Percentiles rank a stretch among this genome's conserved stretches.
Conservation (phyloP, 108 stramenopile genomes). For the Nitzschia putrida region DNA sequence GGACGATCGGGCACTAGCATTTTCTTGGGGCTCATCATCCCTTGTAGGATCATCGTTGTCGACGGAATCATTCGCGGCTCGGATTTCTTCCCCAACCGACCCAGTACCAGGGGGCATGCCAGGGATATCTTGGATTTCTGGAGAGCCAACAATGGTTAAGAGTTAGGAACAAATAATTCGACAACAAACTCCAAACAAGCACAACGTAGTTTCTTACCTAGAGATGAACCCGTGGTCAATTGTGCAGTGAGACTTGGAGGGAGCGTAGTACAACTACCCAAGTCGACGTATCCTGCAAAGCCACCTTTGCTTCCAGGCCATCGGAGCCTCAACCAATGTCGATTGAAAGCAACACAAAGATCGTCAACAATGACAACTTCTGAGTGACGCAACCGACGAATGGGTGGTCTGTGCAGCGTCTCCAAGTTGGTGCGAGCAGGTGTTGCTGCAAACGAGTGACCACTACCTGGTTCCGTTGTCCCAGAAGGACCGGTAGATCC, state of each 20-base stretch:
- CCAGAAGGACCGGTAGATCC: neutral
- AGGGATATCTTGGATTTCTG: neutral
- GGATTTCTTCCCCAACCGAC: constrained; percentile 4
- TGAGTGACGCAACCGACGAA: constrained; percentile 79
- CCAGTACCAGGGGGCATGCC: neutral
- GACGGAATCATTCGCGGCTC: constrained; percentile 4
- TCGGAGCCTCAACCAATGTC: constrained; percentile 78
- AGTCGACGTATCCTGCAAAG: constrained; percentile 81
- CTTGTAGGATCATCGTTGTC: constrained; percentile 26
- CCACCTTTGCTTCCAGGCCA: constrained; percentile 82
- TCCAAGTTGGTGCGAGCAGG: neutral
- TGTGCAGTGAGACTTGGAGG: constrained; percentile 1
- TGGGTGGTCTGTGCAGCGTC: neutral
- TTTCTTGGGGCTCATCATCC: constrained; percentile 46
- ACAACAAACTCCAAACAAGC: too few species aligned
- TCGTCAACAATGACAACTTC: constrained; percentile 85
- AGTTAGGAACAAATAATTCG: neutral
- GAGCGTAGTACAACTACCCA: constrained; percentile 38
- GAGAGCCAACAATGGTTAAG: neutral
- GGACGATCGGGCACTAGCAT: constrained; percentile 27
- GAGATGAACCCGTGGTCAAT: neutral
- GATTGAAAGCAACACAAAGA: constrained; percentile 52
- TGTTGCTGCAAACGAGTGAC: constrained; percentile 1
- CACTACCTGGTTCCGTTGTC: neutral
- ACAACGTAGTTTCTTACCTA: neutral